Evolutionary conservation across 768 basidiomycete genomes (phyloP).

Genomic region (Mycena vulgaris): DNA sequence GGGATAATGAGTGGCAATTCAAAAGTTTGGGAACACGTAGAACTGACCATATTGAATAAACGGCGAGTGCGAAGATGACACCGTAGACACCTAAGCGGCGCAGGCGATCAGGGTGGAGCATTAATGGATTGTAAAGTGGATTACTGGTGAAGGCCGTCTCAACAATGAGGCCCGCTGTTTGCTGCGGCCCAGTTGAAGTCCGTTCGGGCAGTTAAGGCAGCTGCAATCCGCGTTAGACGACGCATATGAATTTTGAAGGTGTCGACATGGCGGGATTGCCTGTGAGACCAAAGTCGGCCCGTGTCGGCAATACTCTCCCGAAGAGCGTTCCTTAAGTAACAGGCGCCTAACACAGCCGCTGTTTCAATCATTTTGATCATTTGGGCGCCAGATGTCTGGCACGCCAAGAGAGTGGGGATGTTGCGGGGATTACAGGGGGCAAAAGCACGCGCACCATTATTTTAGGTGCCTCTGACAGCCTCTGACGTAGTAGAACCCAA

Average conservation of each 20-base stretch:
- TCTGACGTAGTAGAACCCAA: not conserved
- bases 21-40: slow-evolving; percentile 9
- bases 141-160: slow-evolving; percentile 11
- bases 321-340: not conserved
- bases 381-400: slow-evolving; percentile 6
- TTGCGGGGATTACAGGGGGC: not conserved
- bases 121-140: slow-evolving; percentile 7
- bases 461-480: slow-evolving; percentile 1
- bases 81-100: slow-evolving; percentile 9
- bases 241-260: slow-evolving; percentile 1
- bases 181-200: slow-evolving; percentile 6
- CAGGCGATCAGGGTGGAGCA: not conserved
- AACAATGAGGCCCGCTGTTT: slow-evolving; percentile 12
- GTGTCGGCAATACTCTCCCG: not conserved
- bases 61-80: not conserved
- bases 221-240: slow-evolving; percentile 6
- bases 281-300: slow-evolving; percentile 2
- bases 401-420: slow-evolving; percentile 9
- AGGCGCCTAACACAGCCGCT: not conserved
- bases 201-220: not conserved
- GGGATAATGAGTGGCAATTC: slow-evolving; percentile 5
- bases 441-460: slow-evolving; percentile 3
- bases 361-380: slow-evolving; percentile 7
- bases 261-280: slow-evolving; percentile 7
- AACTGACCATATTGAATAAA: slow-evolving; percentile 12